Percentiles rank a stretch among this genome's conserved stretches.
These are phyloP conservation scores for Paraphaeosphaeria minitans DNA, from an alignment of 2,329 filamentous ascomycete genomes.

Conservation along the genomic window DNA sequence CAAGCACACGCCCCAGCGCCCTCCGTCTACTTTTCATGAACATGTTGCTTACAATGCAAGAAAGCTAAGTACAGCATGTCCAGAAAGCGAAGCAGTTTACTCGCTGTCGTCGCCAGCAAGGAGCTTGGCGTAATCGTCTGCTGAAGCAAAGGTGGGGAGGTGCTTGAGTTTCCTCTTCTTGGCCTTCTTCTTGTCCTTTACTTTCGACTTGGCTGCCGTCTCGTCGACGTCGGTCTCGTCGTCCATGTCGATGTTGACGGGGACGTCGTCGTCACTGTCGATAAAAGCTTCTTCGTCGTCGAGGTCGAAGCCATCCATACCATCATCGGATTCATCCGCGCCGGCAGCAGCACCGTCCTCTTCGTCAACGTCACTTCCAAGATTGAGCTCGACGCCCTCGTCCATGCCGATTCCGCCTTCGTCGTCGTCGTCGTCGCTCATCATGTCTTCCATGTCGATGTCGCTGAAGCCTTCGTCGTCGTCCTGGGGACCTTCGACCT, in stretches of 20 bases:
- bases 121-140: slow-evolving; percentile 89
- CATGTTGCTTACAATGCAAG: not conserved
- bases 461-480: slow-evolving; percentile 61
- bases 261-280: slow-evolving; percentile 61
- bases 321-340: slow-evolving; percentile 38
- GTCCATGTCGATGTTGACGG: slow-evolving; percentile 53
- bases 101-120: slow-evolving; percentile 66
- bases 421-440: slow-evolving; percentile 57
- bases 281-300: slow-evolving; percentile 62
- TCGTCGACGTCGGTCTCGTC: slow-evolving; percentile 50
- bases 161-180: slow-evolving; percentile 86
- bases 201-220: slow-evolving; percentile 44
- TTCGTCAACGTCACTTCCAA: slow-evolving; percentile 56
- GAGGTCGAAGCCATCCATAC: slow-evolving; percentile 50
- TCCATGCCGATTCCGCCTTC: slow-evolving; percentile 49
- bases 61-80: not conserved
- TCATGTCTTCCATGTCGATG: slow-evolving; percentile 54
- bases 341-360: slow-evolving; percentile 51
- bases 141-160: slow-evolving; percentile 89
- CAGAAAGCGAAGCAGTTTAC: slow-evolving; percentile 18
- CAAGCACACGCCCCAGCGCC: not conserved
- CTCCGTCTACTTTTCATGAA: not conserved
- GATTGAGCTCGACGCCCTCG: slow-evolving; percentile 50
- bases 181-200: slow-evolving; percentile 51
- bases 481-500: slow-evolving; percentile 71